Base-by-base conservation (phyloP, 257 asterid species). In the Henckelia pumila region DNA sequence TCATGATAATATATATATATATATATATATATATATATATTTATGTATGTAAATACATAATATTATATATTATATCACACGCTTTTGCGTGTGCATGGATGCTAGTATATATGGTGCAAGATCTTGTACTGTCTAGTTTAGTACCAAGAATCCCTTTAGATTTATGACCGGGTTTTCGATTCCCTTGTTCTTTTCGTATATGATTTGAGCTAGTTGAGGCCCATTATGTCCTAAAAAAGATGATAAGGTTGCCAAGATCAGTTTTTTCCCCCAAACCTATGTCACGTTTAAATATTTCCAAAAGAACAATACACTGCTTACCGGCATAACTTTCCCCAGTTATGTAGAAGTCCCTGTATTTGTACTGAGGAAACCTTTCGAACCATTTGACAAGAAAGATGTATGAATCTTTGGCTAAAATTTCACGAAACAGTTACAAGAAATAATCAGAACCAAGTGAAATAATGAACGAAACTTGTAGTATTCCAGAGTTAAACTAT, bases 311-410 rank as follows among this genome's bases (percentile, higher is more conserved):
- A 23, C 6, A 32, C 47, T 35, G 29, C 72, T 19, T 1, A 89
- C 96, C 95, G 73, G 99, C 99, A 76, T 94, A 94, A 76, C 99
- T 94, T 83, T 94, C 99, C 66, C 99, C 99, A 0, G 92, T 85
- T 67, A 94, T 83, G 86, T 91, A 91, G 64, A 94, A 91, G 1
- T 85, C 96, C 73, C 97, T 79, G 65, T 88, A 81, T 78, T 89
- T 91, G 87, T 94, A 94, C 73, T 91, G 95, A 59, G 99, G 96
- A 79, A 94, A 94, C 86, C 97, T 88, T 79, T 91, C 98, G 44
- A 91, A 87, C 99, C 99, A 94, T 76, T 78, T 82, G 61, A 84
- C 66, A 68, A 94, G 85, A 79, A 94, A 94, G 26, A 66, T 64
- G 32, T 94, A 91, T 0, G 97, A 74, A 78, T 94, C 99, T 79